These are phyloP conservation scores for Phlyctochytrium bullatum DNA, from an alignment of 192 early-diverging fungal species.

Conservation along the genomic window DNA sequence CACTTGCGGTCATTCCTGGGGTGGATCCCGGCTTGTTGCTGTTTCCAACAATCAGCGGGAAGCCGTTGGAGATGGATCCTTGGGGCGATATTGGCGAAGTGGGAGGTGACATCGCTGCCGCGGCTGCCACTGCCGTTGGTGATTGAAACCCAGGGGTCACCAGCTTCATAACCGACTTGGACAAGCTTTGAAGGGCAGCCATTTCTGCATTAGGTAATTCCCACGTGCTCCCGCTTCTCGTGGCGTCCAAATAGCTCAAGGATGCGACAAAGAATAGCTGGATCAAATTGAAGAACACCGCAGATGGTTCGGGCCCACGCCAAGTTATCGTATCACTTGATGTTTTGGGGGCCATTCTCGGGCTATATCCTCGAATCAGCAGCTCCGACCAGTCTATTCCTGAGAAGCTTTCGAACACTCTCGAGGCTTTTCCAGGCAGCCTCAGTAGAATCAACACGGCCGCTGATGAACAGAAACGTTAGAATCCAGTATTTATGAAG, in stretches of 20 bases:
- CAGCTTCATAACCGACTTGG: not conserved
- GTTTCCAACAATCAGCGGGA: too few relatives aligned
- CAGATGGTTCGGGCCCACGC: conserved; percentile 1
- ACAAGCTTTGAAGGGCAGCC: conserved; percentile 2
- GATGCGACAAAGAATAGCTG: conserved; percentile 10
- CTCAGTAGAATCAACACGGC: conserved; percentile 6
- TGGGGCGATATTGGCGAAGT: not conserved
- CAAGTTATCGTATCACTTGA: not conserved
- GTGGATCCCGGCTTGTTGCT: too few relatives aligned
- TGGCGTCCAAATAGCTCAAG: not conserved
- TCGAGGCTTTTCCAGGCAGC: not conserved
- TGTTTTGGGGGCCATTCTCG: not conserved
- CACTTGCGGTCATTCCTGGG: too few relatives aligned
- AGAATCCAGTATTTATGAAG: not conserved
- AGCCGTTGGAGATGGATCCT: too few relatives aligned
- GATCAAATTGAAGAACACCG: conserved; percentile 7
- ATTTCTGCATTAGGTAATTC: not conserved
- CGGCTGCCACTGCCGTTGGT: not conserved
- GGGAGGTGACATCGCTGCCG: not conserved
- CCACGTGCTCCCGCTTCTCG: too few relatives aligned
- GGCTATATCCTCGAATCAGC: not conserved
- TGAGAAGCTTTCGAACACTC: conserved; percentile 1
- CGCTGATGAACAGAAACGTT: not conserved
- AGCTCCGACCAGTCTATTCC: not conserved
- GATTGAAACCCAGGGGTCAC: not conserved